Evolutionary conservation across 345 rosid species (phyloP).

Genomic region (Camelina laxa): DNA sequence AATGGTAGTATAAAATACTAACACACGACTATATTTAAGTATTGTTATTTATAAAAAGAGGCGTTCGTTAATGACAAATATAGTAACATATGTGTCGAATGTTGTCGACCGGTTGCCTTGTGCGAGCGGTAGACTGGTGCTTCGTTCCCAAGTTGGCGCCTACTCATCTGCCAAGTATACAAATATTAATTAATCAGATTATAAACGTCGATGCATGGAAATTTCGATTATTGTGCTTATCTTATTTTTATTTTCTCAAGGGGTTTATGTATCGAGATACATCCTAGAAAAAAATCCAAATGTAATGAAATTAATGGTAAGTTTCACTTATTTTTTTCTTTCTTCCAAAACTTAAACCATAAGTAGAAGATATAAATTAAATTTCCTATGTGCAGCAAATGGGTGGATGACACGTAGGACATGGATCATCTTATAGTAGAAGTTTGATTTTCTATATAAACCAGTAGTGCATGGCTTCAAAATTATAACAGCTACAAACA

Average conservation of each 20-base stretch:
- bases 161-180: background rate
- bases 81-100: constrained; percentile 3
- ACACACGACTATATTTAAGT: background rate
- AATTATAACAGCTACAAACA: background rate
- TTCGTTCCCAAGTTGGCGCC: constrained; percentile 17
- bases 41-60: background rate
- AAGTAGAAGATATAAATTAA: constrained; percentile 12
- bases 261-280: background rate
- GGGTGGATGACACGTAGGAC: constrained; percentile 25
- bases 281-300: background rate
- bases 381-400: background rate
- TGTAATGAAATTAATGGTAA: constrained; percentile 10
- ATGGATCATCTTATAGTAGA: constrained; percentile 2
- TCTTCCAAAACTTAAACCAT: background rate
- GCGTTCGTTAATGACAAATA: background rate
- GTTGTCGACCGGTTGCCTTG: constrained; percentile 4
- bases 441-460: constrained; percentile 19
- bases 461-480: background rate
- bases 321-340: constrained; percentile 2
- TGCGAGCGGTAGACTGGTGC: background rate
- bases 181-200: background rate
- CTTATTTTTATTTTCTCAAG: background rate
- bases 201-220: background rate
- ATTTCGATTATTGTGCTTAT: background rate
- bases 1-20: background rate